These are phyloP conservation scores for Aspergillus nomiae DNA, from an alignment of 2,329 filamentous ascomycete species.

Conservation along the genomic window DNA sequence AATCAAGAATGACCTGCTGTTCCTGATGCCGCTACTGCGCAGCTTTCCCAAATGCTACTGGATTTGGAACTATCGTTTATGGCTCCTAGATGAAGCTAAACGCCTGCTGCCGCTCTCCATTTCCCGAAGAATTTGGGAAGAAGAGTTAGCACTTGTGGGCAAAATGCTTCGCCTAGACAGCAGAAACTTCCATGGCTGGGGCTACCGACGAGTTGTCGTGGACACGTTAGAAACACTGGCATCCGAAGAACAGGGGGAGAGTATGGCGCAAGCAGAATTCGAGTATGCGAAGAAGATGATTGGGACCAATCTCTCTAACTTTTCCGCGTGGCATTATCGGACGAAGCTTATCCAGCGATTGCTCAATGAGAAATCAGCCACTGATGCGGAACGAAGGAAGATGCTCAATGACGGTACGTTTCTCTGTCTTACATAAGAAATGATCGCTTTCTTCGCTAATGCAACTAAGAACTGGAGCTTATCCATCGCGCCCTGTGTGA, in stretches of 20 bases:
- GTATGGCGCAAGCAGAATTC: conserved; percentile 79
- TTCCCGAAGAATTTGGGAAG: conserved; percentile 73
- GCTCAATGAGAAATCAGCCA: conserved; percentile 69
- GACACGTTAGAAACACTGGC: conserved; percentile 67
- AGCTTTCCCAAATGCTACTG: conserved; percentile 97
- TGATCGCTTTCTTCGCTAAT: background rate
- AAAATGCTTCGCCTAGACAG: conserved; percentile 88
- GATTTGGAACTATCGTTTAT: conserved; percentile 96
- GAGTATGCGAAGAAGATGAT: conserved; percentile 92
- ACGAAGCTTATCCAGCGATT: conserved; percentile 79
- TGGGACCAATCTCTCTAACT: conserved; percentile 81
- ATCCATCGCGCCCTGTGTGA: conserved; percentile 81
- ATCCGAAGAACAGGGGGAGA: conserved; percentile 43
- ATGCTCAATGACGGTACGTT: conserved; percentile 71
- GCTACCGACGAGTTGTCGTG: conserved; percentile 80
- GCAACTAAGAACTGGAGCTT: conserved; percentile 65
- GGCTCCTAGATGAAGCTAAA: conserved; percentile 76
- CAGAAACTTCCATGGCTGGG: conserved; percentile 96
- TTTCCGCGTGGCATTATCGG: conserved; percentile 94
- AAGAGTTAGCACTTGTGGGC: conserved; percentile 76
- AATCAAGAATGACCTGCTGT: conserved; percentile 73
- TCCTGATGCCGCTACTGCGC: conserved; percentile 80
- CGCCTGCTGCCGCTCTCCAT: conserved; percentile 57
- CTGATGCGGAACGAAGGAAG: conserved; percentile 61
- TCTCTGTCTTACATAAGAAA: background rate